Percentiles rank a stretch among this genome's conserved stretches.
phyloP scores from a whole-genome alignment of 2,329 filamentous ascomycete species.

The Neofusicoccum sp. region DNA sequence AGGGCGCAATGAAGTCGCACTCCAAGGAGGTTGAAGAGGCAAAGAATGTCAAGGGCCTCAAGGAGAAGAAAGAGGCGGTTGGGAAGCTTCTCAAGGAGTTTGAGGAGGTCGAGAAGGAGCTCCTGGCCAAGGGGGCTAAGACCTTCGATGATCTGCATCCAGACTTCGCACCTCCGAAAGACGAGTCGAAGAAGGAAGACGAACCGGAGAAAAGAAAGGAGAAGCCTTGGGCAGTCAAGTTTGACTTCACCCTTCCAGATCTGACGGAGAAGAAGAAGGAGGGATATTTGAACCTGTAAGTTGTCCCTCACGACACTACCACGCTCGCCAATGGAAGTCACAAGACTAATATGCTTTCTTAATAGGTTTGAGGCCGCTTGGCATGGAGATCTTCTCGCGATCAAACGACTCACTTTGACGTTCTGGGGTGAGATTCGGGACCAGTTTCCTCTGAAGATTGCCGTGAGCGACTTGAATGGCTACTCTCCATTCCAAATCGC shows the following conservation, averaged over 20 bases:
- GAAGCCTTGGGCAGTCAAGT: slow-evolving; percentile 33
- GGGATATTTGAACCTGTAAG: slow-evolving; percentile 64
- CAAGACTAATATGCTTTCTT: slow-evolving; percentile 16
- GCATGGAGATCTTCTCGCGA: slow-evolving; percentile 63
- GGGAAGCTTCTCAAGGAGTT: slow-evolving; percentile 52
- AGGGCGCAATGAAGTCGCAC: slow-evolving; percentile 34
- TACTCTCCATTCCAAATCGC: slow-evolving; percentile 68
- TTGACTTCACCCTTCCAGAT: slow-evolving; percentile 52
- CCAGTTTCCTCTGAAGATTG: slow-evolving; percentile 62
- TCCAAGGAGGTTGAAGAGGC: slow-evolving; percentile 23
- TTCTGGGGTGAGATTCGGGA: slow-evolving; percentile 56
- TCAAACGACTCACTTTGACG: slow-evolving; percentile 63
- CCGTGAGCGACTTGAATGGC: slow-evolving; percentile 52
- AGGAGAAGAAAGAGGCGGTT: slow-evolving; percentile 59
- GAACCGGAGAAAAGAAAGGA: background rate
- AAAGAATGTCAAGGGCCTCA: slow-evolving; percentile 26
- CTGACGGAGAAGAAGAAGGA: slow-evolving; percentile 53
- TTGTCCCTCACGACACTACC: slow-evolving; percentile 18
- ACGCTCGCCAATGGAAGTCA: background rate
- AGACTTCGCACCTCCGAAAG: slow-evolving; percentile 20
- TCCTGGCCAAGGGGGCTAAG: slow-evolving; percentile 63
- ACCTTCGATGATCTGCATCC: slow-evolving; percentile 65
- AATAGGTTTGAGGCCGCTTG: slow-evolving; percentile 69
- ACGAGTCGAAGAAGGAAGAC: slow-evolving; percentile 8
- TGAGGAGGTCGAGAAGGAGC: slow-evolving; percentile 52